Base-by-base conservation (phyloP, 2,329 filamentous ascomycete species). In the Fusarium sp. region DNA sequence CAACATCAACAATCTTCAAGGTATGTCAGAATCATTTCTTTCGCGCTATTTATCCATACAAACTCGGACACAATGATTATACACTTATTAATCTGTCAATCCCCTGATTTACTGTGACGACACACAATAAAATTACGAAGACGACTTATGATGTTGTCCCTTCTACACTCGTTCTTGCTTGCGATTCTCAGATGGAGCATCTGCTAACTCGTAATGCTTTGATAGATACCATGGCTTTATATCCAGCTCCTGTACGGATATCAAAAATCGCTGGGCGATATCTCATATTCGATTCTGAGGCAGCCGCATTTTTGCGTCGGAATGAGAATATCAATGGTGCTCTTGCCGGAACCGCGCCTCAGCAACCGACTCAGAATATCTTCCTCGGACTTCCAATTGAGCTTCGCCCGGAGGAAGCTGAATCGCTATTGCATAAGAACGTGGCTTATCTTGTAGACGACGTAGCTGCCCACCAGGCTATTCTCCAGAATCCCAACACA, bases 291-390 rank as follows among this genome's bases (percentile, higher is more conserved):
- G 94, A 97, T 79, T 89, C 94, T 76, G 89, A 94, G 78, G 90
- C 91, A 71, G 92, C 94, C 66, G 90, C 92, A 75, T 88, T 91
- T 79, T 86, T 97, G 69, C 92, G 96, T 73, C 90, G 93, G 69
- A 85, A 90, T 75, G 89, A 97, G 83, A 91, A 93, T 79, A 94
- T 97, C 76, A 95, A 92, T 77, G 94, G 94, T 70, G 92, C 96
- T 35, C 86, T 97, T 60, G 91, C 93, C 65, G 96, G 96, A 62
- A 95, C 93, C 11, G 90, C 97, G 33, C 95, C 96, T 4, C 95
- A 98, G 81, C 91, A 94, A 62, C 94, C 95, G 9, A 95, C 97
- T 75, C 96, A 99, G 82, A 98, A 97, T 82, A 88, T 97, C 63
- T 98, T 98, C 79, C 88, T 95, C 64, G 93, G 95, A 48, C 83